Evolutionary conservation across 164 flowering plant species (phyloP).

Genomic region (Buxus sempervirens): DNA sequence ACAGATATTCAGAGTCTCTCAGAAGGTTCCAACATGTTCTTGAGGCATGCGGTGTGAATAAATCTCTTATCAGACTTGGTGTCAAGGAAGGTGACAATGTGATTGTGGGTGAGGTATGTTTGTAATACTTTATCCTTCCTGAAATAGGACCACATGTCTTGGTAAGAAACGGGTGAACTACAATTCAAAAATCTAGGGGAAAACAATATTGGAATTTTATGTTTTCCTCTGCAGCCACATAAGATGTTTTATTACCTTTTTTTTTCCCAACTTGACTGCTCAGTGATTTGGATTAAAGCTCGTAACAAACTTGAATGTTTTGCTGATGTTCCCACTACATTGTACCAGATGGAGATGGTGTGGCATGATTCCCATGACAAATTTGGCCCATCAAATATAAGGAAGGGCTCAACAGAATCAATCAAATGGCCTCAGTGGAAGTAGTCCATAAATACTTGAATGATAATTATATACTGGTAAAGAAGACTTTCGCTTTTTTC

Average conservation of each 20-base stretch:
- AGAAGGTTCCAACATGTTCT: slow-evolving; percentile 92
- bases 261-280: background rate
- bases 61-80: slow-evolving; percentile 73
- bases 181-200: background rate
- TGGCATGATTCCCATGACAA: slow-evolving; percentile 59
- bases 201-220: too few relatives aligned
- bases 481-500: background rate
- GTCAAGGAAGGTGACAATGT: slow-evolving; percentile 97
- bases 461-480: slow-evolving; percentile 2
- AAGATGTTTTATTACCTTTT: background rate
- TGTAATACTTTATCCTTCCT: slow-evolving; percentile 1
- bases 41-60: slow-evolving; percentile 94
- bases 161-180: background rate
- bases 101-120: slow-evolving; percentile 75
- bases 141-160: background rate
- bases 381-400: slow-evolving; percentile 31
- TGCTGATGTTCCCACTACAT: slow-evolving; percentile 11
- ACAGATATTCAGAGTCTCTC: slow-evolving; percentile 82
- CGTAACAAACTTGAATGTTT: background rate
- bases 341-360: slow-evolving; percentile 72
- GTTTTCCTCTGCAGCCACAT: background rate
- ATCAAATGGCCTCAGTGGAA: slow-evolving; percentile 51
- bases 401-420: slow-evolving; percentile 36
- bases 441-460: slow-evolving; percentile 13
- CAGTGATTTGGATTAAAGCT: background rate